Percentiles rank a stretch among this genome's conserved stretches.
Conservation (phyloP, 179 eudicot genomes). For the Patellifolia procumbens region DNA sequence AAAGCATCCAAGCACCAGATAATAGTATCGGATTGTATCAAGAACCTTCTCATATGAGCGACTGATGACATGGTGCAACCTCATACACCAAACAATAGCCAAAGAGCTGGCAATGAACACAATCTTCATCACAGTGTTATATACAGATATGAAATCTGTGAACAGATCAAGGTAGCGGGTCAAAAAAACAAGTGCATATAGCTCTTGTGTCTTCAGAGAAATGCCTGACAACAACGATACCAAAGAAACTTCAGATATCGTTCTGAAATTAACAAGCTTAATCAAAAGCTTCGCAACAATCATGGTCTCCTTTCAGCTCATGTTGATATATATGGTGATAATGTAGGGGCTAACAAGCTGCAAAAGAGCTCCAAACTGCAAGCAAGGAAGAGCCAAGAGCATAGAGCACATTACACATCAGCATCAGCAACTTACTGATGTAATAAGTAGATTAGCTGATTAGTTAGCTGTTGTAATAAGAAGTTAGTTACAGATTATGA, state of each 20-base stretch:
- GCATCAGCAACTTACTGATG: too few species aligned
- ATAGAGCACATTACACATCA: too few species aligned
- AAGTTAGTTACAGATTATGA: too few species aligned
- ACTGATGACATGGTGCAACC: constrained; percentile 56
- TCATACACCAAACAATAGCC: constrained; percentile 85
- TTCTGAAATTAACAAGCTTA: neutral
- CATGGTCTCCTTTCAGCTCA: too few species aligned
- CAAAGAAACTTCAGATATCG: constrained; percentile 9
- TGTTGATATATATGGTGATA: too few species aligned
- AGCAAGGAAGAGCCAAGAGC: too few species aligned
- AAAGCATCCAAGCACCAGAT: constrained; percentile 56
- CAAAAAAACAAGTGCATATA: constrained; percentile 76
- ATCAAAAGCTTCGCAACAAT: too few species aligned
- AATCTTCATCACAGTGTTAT: constrained; percentile 80
- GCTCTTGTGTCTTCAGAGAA: constrained; percentile 96
- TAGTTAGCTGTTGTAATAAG: too few species aligned
- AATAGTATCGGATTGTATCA: constrained; percentile 79
- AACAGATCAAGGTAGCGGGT: constrained; percentile 85
- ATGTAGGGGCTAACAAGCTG: too few species aligned
- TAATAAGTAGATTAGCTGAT: too few species aligned
- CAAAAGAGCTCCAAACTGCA: too few species aligned
- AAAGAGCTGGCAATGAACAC: constrained; percentile 70
- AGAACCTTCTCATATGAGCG: constrained; percentile 77
- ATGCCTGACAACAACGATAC: constrained; percentile 52
- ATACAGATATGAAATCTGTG: constrained; percentile 71